These are phyloP conservation scores for Ophiostoma sp. DNA, from an alignment of 2,329 filamentous ascomycete species.

Conservation along the genomic window DNA sequence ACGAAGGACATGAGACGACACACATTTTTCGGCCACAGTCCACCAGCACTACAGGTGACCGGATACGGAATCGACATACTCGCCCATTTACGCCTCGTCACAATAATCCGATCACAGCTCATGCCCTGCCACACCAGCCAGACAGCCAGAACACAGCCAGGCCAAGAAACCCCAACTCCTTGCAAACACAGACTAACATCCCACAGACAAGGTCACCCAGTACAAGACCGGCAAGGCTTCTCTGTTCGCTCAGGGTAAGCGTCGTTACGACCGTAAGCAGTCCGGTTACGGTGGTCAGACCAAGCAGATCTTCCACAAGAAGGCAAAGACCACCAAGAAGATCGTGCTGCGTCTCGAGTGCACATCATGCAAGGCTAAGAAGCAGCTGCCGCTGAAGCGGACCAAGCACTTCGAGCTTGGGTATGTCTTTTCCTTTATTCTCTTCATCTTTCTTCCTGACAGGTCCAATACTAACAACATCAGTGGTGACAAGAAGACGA, in stretches of 20 bases:
- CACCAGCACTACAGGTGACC: background rate
- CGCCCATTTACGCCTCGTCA: background rate
- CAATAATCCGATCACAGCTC: background rate
- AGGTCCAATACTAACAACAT: conserved; percentile 1
- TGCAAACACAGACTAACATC: conserved; percentile 23
- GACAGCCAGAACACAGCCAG: background rate
- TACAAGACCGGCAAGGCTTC: conserved; percentile 54
- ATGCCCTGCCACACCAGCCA: background rate
- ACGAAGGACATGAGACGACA: too few species aligned
- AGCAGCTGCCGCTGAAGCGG: conserved; percentile 95
- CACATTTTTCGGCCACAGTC: too few species aligned
- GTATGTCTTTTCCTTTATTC: conserved; percentile 53
- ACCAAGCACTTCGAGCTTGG: conserved; percentile 99
- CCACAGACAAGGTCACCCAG: conserved; percentile 69
- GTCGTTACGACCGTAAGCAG: conserved; percentile 88
- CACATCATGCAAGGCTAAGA: conserved; percentile 96
- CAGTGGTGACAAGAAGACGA: conserved; percentile 99
- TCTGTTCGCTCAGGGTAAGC: conserved; percentile 76
- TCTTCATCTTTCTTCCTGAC: too few species aligned
- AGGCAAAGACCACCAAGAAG: conserved; percentile 99
- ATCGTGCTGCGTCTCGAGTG: conserved; percentile 97
- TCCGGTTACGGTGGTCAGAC: conserved; percentile 99
- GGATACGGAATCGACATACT: background rate
- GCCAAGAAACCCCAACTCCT: background rate
- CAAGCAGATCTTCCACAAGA: conserved; percentile 99